These are phyloP conservation scores for Meira miltonrushii DNA, from an alignment of 1,284 basidiomycete species.

Conservation along the genomic window DNA sequence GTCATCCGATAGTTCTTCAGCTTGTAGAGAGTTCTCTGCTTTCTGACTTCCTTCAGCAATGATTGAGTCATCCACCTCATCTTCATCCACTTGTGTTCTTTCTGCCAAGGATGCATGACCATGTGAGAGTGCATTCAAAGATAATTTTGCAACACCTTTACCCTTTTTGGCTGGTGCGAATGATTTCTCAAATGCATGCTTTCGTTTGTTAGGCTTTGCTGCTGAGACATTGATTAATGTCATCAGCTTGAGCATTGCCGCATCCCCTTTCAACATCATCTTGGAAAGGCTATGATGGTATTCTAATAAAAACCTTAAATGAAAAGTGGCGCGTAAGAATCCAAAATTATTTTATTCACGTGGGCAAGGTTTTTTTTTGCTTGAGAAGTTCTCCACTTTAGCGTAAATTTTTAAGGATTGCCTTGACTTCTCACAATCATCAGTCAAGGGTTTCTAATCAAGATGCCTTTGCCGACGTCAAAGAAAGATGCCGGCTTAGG, in stretches of 20 bases:
- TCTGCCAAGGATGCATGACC: not conserved
- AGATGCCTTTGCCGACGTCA: conserved; percentile 40
- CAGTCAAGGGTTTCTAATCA: not conserved
- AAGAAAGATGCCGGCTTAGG: conserved; percentile 51
- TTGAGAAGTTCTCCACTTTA: too few relatives aligned
- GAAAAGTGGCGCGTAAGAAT: too few relatives aligned
- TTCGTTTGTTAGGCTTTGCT: conserved; percentile 56
- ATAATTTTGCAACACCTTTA: not conserved
- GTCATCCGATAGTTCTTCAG: conserved; percentile 9
- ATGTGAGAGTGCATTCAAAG: not conserved
- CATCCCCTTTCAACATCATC: not conserved
- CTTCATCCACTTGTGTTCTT: not conserved
- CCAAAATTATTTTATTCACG: too few relatives aligned
- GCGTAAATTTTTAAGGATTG: too few relatives aligned
- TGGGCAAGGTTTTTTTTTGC: too few relatives aligned
- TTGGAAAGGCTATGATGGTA: too few relatives aligned
- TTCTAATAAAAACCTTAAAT: too few relatives aligned
- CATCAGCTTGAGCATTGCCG: conserved; percentile 59
- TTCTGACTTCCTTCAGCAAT: not conserved
- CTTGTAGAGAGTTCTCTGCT: not conserved
- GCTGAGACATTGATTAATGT: conserved; percentile 92
- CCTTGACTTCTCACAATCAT: too few relatives aligned
- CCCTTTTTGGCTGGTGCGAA: conserved; percentile 1
- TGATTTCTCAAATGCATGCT: conserved; percentile 20
- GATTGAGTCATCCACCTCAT: not conserved